phyloP scores from a whole-genome alignment of 2,329 filamentous ascomycete species.

The Xylariaceae sp. region DNA sequence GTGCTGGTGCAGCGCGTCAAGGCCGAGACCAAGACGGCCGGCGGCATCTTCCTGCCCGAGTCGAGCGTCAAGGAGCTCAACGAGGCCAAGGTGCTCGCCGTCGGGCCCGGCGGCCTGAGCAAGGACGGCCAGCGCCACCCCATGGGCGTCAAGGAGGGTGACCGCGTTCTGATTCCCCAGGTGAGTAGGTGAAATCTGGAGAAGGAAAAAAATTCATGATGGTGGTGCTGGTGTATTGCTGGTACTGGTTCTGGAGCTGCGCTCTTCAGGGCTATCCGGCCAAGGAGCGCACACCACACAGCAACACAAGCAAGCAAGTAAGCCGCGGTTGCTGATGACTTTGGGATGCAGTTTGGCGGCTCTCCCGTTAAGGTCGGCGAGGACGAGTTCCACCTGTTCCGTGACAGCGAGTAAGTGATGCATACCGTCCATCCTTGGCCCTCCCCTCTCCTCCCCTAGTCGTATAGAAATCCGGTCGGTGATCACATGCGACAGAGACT shows the following conservation, averaged over 20 bases:
- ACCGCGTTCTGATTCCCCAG: constrained; percentile 93
- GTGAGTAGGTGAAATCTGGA: too few relatives aligned
- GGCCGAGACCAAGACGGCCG: constrained; percentile 91
- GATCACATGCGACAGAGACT: too few relatives aligned
- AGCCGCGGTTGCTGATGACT: constrained; percentile 6
- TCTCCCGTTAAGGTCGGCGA: constrained; percentile 96
- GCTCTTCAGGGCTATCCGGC: too few relatives aligned
- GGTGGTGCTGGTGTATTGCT: too few relatives aligned
- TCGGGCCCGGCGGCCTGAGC: constrained; percentile 82
- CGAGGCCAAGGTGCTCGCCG: constrained; percentile 91
- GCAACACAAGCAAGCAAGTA: too few relatives aligned
- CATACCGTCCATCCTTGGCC: too few relatives aligned
- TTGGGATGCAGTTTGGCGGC: constrained; percentile 66
- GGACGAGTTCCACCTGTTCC: constrained; percentile 92
- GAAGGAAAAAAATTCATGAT: too few relatives aligned
- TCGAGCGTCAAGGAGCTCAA: constrained; percentile 96
- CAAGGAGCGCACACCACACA: too few relatives aligned
- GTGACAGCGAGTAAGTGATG: constrained; percentile 86
- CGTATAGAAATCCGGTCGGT: too few relatives aligned
- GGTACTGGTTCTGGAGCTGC: too few relatives aligned
- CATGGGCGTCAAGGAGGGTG: constrained; percentile 75
- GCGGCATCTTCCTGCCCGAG: constrained; percentile 96
- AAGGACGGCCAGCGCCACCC: constrained; percentile 82
- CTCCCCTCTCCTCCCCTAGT: too few relatives aligned
- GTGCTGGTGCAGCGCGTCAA: constrained; percentile 97